phyloP scores from a whole-genome alignment of 2,329 filamentous ascomycete species.

The Acrodontium crateriforme region DNA sequence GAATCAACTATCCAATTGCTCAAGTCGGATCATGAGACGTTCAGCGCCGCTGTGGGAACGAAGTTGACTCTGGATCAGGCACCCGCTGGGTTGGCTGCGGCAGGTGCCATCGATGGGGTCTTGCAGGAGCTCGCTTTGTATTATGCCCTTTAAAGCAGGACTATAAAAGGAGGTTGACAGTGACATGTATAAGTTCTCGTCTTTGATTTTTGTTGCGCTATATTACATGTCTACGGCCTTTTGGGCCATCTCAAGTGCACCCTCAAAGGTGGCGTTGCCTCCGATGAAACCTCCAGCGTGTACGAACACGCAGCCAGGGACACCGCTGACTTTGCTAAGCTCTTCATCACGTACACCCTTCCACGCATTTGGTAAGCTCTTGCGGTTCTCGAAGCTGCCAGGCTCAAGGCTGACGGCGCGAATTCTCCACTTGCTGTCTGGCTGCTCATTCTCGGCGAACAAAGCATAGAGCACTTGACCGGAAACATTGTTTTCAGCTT shows the following conservation, averaged over 20 bases:
- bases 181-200: too few relatives aligned
- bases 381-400: slow-evolving; percentile 82
- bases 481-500: slow-evolving; percentile 41
- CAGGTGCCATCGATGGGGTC: slow-evolving; percentile 12
- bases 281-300: slow-evolving; percentile 95
- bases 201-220: too few relatives aligned
- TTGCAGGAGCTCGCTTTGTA: too few relatives aligned
- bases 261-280: slow-evolving; percentile 83
- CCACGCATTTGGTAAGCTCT: slow-evolving; percentile 82
- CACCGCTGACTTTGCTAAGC: slow-evolving; percentile 56
- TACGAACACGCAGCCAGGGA: slow-evolving; percentile 73
- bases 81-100: slow-evolving; percentile 6
- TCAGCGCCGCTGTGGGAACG: slow-evolving; percentile 9
- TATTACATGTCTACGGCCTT: slow-evolving; percentile 48
- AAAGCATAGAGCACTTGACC: slow-evolving; percentile 67
- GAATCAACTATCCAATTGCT: slow-evolving; percentile 13
- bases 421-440: slow-evolving; percentile 78
- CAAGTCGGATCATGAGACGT: slow-evolving; percentile 15
- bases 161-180: too few relatives aligned
- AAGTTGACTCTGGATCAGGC: slow-evolving; percentile 12
- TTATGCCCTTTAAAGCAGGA: too few relatives aligned
- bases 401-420: slow-evolving; percentile 77
- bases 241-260: slow-evolving; percentile 70
- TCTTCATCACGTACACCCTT: slow-evolving; percentile 78
- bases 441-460: slow-evolving; percentile 68